Conservation (phyloP, 2,329 filamentous ascomycete genomes). For the Talaromyces funiculosus region DNA sequence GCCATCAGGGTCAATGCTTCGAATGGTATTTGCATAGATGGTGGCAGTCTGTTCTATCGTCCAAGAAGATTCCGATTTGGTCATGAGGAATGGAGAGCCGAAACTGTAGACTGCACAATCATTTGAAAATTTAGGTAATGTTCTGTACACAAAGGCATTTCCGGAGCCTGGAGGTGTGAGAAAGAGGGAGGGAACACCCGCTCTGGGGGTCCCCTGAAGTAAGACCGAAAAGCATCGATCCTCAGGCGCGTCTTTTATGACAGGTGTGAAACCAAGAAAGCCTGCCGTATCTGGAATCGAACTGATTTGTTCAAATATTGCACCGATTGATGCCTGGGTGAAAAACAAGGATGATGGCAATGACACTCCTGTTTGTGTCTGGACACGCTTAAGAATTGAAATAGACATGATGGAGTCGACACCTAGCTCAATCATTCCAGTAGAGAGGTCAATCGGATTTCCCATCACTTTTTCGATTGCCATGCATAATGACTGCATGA, state of each 20-base stretch:
- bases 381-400: neutral
- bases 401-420: neutral
- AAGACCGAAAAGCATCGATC: neutral
- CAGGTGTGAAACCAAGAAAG: neutral
- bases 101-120: neutral
- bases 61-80: neutral
- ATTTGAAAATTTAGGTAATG: slow-evolving; percentile 4
- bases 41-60: neutral
- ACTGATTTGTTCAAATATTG: neutral
- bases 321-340: neutral
- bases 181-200: neutral
- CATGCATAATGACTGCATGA: neutral
- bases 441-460: neutral
- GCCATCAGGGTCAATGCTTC: neutral
- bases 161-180: slow-evolving; percentile 1
- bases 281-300: neutral
- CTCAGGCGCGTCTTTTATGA: neutral
- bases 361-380: neutral
- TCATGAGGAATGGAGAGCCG: neutral
- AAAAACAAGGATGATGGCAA: slow-evolving; percentile 1
- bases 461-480: neutral
- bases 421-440: neutral
- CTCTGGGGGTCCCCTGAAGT: neutral
- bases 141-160: neutral
- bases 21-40: neutral